Conservation (phyloP, 306 rosid genomes). For the Dryas drummondii region DNA sequence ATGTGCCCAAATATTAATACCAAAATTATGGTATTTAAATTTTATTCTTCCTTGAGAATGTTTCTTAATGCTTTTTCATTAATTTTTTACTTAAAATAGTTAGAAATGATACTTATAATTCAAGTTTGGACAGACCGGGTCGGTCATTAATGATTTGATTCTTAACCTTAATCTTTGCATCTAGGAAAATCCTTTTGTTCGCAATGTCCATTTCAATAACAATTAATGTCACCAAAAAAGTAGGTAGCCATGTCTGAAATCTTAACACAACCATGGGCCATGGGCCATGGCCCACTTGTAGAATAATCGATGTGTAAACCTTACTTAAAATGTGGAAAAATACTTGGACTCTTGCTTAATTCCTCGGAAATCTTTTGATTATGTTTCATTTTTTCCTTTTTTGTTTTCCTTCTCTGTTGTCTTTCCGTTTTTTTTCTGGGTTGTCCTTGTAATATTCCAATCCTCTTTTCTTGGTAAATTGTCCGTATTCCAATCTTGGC, state of each 20-base stretch:
- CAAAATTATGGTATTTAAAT: no score
- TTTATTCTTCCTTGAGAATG: no score
- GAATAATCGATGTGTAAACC: neutral
- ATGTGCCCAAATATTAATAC: no score
- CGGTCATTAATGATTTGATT: constrained; percentile 1
- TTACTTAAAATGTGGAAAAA: neutral
- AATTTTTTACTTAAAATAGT: no score
- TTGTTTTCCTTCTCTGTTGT: neutral
- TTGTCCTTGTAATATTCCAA: constrained; percentile 11
- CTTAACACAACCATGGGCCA: neutral
- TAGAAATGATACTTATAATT: neutral
- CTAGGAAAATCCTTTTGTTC: neutral
- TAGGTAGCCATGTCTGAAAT: neutral
- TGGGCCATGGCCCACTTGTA: neutral
- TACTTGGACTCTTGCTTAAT: constrained; percentile 4
- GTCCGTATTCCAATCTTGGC: constrained; percentile 4
- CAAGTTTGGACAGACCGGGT: neutral
- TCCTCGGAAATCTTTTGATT: constrained; percentile 6
- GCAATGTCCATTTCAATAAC: neutral
- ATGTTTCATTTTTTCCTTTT: no score
- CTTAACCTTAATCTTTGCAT: constrained; percentile 5
- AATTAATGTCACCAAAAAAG: no score
- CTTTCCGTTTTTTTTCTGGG: neutral
- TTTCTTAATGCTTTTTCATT: no score
- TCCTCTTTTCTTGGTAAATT: neutral